Conservation (phyloP, 441 rosid genomes). For the Mallotus japonicus region DNA sequence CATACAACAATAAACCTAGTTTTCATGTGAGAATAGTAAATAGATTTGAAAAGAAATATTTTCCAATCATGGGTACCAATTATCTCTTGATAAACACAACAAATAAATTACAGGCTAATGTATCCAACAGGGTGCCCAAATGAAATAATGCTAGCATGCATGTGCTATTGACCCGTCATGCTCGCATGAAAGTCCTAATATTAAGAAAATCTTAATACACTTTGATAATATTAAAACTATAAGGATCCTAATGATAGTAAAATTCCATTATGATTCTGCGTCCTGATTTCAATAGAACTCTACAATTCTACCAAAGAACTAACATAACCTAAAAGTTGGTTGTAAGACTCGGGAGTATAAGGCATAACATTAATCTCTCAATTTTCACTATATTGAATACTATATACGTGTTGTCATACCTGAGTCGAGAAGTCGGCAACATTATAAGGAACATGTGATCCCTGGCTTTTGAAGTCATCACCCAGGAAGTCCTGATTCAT, state of each 20-base stretch:
- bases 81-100: neutral
- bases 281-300: neutral
- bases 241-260: neutral
- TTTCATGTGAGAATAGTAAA: neutral
- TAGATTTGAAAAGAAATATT: neutral
- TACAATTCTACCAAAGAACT: neutral
- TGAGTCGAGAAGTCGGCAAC: constrained; percentile 88
- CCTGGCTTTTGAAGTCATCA: constrained; percentile 98
- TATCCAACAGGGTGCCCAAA: neutral
- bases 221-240: neutral
- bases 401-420: constrained; percentile 35
- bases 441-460: constrained; percentile 91
- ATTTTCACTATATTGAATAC: neutral
- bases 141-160: constrained; percentile 8
- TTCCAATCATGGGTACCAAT: neutral
- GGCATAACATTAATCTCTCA: neutral
- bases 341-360: neutral
- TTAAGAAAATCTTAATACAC: neutral
- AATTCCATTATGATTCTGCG: neutral
- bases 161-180: neutral
- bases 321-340: neutral
- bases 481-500: constrained; percentile 78
- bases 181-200: neutral
- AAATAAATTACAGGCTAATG: neutral
- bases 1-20: neutral